Evolutionary conservation across 2,329 filamentous ascomycete species (phyloP).

Genomic region (Trichoderma afroharzianum): DNA sequence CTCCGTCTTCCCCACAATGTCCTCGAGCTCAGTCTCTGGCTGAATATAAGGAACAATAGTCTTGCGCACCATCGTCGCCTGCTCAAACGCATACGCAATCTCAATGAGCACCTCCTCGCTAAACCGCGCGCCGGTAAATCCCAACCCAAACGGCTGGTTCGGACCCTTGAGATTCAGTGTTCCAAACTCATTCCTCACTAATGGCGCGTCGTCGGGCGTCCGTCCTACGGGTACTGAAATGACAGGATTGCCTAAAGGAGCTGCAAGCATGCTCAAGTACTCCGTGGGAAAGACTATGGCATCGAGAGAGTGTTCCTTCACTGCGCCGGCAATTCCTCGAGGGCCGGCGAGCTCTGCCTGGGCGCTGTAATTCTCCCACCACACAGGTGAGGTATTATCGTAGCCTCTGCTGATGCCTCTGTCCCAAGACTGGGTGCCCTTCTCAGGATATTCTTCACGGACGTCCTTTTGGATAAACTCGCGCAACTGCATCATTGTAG

Average conservation of each 20-base stretch:
- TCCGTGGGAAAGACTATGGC: not conserved
- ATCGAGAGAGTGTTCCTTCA: not conserved
- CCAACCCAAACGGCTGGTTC: conserved; percentile 57
- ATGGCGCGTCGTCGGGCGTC: conserved; percentile 40
- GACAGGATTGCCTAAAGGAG: conserved; percentile 25
- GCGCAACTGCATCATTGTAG: conserved; percentile 46
- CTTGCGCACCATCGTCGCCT: conserved; percentile 41
- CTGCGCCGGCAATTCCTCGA: conserved; percentile 34
- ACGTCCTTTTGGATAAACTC: conserved; percentile 52
- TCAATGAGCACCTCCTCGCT: conserved; percentile 60
- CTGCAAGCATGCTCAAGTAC: not conserved
- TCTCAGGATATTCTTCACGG: conserved; percentile 53
- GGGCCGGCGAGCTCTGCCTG: not conserved
- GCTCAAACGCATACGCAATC: conserved; percentile 67
- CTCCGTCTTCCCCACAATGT: conserved; percentile 18
- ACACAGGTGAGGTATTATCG: not conserved
- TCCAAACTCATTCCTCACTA: not conserved
- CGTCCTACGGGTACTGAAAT: conserved; percentile 62
- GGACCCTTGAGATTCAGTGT: conserved; percentile 45
- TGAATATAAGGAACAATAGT: conserved; percentile 27
- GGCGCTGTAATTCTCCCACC: conserved; percentile 42
- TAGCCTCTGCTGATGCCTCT: conserved; percentile 34
- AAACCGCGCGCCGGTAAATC: conserved; percentile 59
- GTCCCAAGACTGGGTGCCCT: conserved; percentile 58
- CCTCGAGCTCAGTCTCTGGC: conserved; percentile 30